These are phyloP conservation scores for Trichoderma sp. DNA, from an alignment of 2,329 filamentous ascomycete species.

Conservation along the genomic window DNA sequence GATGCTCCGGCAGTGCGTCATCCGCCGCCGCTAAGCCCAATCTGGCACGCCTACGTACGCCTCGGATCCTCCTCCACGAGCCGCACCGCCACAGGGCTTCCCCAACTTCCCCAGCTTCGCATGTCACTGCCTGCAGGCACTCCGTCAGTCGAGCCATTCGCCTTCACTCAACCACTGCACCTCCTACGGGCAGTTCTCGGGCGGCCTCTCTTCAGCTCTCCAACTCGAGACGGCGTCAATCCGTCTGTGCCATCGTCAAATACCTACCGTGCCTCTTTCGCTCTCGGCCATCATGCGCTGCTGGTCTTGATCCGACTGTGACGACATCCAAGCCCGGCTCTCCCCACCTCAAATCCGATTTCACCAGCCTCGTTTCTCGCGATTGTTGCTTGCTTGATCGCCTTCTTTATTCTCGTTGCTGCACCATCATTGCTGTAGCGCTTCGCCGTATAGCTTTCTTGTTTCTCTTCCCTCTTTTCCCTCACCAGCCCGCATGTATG, in stretches of 20 bases:
- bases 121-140: too few relatives aligned
- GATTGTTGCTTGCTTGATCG: background rate
- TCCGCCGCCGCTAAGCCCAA: too few relatives aligned
- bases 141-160: too few relatives aligned
- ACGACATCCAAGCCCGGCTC: conserved; percentile 18
- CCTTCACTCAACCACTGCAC: too few relatives aligned
- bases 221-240: background rate
- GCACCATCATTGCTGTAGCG: background rate
- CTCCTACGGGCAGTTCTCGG: too few relatives aligned
- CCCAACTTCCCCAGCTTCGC: too few relatives aligned
- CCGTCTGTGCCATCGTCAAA: background rate
- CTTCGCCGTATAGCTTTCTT: background rate
- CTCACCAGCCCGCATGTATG: conserved; percentile 1
- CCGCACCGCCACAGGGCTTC: too few relatives aligned
- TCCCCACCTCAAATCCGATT: background rate
- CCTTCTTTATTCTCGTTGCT: too few relatives aligned
- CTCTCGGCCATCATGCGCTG: conserved; percentile 12
- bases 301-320: conserved; percentile 20
- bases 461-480: background rate
- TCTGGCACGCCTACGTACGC: too few relatives aligned
- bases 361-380: background rate
- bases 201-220: background rate
- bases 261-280: background rate
- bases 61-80: too few relatives aligned
- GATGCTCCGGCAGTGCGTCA: too few relatives aligned